Conservation (phyloP, 176 grass and related monocot genomes). For the Aegilops sharonensis region DNA sequence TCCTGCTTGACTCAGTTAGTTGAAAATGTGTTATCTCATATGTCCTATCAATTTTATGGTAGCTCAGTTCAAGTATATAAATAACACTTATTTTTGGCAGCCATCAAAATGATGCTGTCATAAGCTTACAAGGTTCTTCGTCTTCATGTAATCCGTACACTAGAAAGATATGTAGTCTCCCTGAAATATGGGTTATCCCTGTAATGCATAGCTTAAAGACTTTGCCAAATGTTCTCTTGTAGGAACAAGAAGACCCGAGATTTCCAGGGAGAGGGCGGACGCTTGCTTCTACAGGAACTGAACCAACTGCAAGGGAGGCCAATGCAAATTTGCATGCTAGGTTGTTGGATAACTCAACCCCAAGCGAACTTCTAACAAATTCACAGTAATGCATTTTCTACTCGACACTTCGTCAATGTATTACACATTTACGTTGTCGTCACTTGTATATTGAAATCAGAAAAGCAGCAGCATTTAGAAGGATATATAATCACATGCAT, state of each 20-base stretch:
- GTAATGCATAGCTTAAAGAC: constrained; percentile 9
- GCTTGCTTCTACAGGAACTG: constrained; percentile 54
- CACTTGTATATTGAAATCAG: constrained; percentile 1
- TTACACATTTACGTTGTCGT: not conserved
- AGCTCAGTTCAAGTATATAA: constrained; percentile 8
- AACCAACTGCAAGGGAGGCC: constrained; percentile 58
- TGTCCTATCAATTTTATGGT: not conserved
- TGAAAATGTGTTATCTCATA: not conserved
- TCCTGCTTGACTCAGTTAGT: not conserved
- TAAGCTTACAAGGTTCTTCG: not conserved
- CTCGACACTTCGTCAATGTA: constrained; percentile 16
- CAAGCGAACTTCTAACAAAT: constrained; percentile 43
- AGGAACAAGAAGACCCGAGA: constrained; percentile 79
- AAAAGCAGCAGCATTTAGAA: constrained; percentile 1
- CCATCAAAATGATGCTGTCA: not conserved
- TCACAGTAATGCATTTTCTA: constrained; percentile 69
- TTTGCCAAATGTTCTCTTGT: constrained; percentile 28
- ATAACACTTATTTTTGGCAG: not conserved
- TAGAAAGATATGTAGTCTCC: constrained; percentile 17
- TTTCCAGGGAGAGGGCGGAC: constrained; percentile 88
- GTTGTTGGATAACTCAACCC: constrained; percentile 78
- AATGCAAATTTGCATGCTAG: constrained; percentile 70
- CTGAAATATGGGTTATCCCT: constrained; percentile 12
- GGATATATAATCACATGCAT: not conserved
- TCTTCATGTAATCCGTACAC: not conserved